A percentile compares a stretch with the other conserved stretches of the same genome.
phyloP scores from a whole-genome alignment of 169 alveolate species.

The Plasmodium yoelii region DNA sequence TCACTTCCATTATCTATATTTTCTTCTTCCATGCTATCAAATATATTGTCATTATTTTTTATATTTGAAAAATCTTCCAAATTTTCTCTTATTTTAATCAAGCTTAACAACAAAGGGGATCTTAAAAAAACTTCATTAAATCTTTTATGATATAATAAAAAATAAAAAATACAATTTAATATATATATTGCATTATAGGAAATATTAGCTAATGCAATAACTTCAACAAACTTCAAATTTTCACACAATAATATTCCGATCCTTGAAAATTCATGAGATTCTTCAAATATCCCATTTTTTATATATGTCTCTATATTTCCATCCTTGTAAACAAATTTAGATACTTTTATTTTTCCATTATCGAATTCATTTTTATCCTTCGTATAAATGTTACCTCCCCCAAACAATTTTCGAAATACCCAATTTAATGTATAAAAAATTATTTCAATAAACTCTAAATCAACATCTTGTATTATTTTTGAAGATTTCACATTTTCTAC shows the following conservation, averaged over 20 bases:
- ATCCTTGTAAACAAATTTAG: neutral
- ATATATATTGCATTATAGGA: constrained; percentile 30
- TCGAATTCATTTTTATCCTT: neutral
- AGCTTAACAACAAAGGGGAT: constrained; percentile 19
- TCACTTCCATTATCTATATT: constrained; percentile 4
- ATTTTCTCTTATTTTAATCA: constrained; percentile 55
- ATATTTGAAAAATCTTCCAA: constrained; percentile 20
- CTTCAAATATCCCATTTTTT: constrained; percentile 3
- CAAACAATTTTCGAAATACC: constrained; percentile 37
- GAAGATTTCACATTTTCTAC: constrained; percentile 11
- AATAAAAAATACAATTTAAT: constrained; percentile 41
- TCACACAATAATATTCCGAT: constrained; percentile 45
- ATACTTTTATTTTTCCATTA: neutral
- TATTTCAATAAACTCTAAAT: constrained; percentile 43
- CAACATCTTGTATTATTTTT: neutral
- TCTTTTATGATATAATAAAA: constrained; percentile 49
- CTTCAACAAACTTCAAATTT: constrained; percentile 34
- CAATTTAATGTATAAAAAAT: constrained; percentile 62
- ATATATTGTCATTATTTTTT: constrained; percentile 16
- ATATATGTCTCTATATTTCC: neutral
- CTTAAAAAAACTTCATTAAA: constrained; percentile 19
- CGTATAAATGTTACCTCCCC: neutral
- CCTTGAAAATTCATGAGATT: constrained; percentile 8
- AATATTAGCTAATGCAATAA: constrained; percentile 28
- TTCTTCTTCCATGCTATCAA: constrained; percentile 1